phyloP scores from a whole-genome alignment of 2,329 filamentous ascomycete species.

The Colletotrichum horii region DNA sequence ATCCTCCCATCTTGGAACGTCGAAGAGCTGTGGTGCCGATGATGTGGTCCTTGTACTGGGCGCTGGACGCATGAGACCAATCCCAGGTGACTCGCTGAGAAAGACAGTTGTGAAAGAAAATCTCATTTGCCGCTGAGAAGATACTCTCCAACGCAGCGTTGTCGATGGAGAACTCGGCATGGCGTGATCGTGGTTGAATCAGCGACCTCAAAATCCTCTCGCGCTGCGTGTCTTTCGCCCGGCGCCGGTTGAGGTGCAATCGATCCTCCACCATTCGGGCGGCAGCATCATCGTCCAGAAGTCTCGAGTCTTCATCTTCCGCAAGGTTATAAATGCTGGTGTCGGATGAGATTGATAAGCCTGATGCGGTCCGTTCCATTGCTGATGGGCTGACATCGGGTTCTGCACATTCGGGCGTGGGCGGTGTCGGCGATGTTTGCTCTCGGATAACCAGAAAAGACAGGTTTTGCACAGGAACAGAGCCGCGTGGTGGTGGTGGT shows the following conservation, averaged over 20 bases:
- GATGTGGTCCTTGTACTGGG: constrained; percentile 58
- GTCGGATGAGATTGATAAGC: constrained; percentile 52
- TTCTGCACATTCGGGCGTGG: constrained; percentile 19
- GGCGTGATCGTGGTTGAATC: constrained; percentile 54
- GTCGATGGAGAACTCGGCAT: constrained; percentile 58
- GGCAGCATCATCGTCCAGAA: constrained; percentile 52
- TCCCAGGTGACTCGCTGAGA: constrained; percentile 65
- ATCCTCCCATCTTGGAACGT: constrained; percentile 52
- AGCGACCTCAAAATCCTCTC: constrained; percentile 63
- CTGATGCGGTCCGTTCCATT: constrained; percentile 56
- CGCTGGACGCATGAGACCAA: constrained; percentile 58
- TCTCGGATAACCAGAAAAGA: constrained; percentile 46
- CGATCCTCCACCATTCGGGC: constrained; percentile 54
- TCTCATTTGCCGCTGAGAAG: constrained; percentile 64
- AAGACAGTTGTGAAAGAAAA: constrained; percentile 65
- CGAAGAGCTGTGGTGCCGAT: constrained; percentile 69
- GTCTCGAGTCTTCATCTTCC: constrained; percentile 34
- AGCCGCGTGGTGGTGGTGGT: constrained; percentile 24
- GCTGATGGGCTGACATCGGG: constrained; percentile 25
- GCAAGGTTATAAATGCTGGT: constrained; percentile 31
- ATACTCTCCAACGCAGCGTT: constrained; percentile 62
- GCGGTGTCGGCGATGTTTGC: constrained; percentile 29
- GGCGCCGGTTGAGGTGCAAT: constrained; percentile 48
- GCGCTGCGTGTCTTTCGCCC: constrained; percentile 55
- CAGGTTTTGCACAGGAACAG: constrained; percentile 34